Conservation (phyloP, 2,329 filamentous ascomycete genomes). For the Rhexocercosporidium sp. region DNA sequence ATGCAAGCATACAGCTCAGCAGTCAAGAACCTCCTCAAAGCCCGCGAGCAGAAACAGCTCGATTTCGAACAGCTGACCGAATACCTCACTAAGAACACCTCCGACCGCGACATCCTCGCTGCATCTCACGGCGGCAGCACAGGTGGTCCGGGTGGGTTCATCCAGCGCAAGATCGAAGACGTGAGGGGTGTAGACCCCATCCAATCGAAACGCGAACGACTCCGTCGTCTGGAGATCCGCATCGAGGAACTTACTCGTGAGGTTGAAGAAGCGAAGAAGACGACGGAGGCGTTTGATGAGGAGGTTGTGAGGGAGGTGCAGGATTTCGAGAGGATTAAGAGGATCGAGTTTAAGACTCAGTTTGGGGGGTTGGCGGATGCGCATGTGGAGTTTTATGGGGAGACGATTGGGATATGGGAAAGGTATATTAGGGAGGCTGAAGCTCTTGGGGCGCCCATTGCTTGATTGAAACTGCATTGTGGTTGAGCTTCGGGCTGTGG, state of each 20-base stretch:
- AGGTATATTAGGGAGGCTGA: constrained; percentile 89
- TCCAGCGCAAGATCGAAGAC: constrained; percentile 94
- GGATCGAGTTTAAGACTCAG: constrained; percentile 87
- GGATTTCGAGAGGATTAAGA: constrained; percentile 97
- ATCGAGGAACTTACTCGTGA: constrained; percentile 91
- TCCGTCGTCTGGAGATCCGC: constrained; percentile 87
- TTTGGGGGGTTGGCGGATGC: constrained; percentile 82
- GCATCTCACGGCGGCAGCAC: constrained; percentile 68
- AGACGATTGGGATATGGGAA: constrained; percentile 85
- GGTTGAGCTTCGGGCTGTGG: not conserved
- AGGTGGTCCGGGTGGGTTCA: constrained; percentile 81
- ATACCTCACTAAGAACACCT: constrained; percentile 88
- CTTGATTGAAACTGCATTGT: constrained; percentile 17
- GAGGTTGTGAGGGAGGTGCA: constrained; percentile 91
- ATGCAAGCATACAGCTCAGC: constrained; percentile 95
- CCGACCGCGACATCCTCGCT: constrained; percentile 74
- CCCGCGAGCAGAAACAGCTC: constrained; percentile 95
- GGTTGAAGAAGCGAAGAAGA: constrained; percentile 85
- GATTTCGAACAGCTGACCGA: constrained; percentile 96
- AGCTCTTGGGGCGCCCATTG: constrained; percentile 55
- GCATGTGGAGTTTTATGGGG: constrained; percentile 85
- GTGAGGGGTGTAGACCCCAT: constrained; percentile 97
- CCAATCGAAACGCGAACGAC: constrained; percentile 82
- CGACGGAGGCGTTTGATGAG: constrained; percentile 92
- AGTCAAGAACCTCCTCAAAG: constrained; percentile 86